Evolutionary conservation across 495 filamentous ascomycete genomes (phyloP), one percentile per base, ranked within the genome.

Genomic region (Neurospora sp.): DNA sequence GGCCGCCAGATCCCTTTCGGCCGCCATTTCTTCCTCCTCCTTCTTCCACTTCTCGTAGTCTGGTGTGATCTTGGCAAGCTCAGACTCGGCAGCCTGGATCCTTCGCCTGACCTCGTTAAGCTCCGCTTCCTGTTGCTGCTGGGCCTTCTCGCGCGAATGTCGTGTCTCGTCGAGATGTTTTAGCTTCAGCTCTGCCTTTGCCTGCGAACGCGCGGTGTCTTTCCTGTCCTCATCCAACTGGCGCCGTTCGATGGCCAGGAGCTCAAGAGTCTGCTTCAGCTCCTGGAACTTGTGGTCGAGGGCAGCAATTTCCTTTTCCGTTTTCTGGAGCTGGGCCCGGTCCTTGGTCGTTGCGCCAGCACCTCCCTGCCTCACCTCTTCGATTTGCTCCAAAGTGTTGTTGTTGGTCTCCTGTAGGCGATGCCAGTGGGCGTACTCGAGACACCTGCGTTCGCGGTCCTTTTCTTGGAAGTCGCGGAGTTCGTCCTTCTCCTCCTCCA

Each of bases 401-500:
- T 89, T 82, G 46, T 96, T 91, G 39, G 91, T 91, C 35, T 91
- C 87, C 78, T 98, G 94, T 76, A 97, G 93, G 73, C 91, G 91
- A 74, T 94, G 91, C 79, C 97, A 93, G 77, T 97, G 97, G 3
- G 94, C 93, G 79, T 97, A 98, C 79, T 98, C 93, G 42, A 99
- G 84, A 81, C 94, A 97, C 73, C 95, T 87, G 70, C 94, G 90
- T 80, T 99, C 96, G 74, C 91, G 91, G 77, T 99, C 96, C 80
- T 97, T 97, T 62, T 97, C 94, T 80, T 98, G 95, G 76, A 92
- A 99, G 20, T 89, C 94, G 39, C 92, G 88, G 39, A 99, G 85
- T 81, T 98, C 96, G 75, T 98, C 93, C 80, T 97, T 98, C 80
- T 99, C 96, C 80, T 97, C 94, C 80, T 98, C 96, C 2, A 99